Conservation (phyloP, 2,329 filamentous ascomycete genomes). For the Biscogniauxia mediterranea region DNA sequence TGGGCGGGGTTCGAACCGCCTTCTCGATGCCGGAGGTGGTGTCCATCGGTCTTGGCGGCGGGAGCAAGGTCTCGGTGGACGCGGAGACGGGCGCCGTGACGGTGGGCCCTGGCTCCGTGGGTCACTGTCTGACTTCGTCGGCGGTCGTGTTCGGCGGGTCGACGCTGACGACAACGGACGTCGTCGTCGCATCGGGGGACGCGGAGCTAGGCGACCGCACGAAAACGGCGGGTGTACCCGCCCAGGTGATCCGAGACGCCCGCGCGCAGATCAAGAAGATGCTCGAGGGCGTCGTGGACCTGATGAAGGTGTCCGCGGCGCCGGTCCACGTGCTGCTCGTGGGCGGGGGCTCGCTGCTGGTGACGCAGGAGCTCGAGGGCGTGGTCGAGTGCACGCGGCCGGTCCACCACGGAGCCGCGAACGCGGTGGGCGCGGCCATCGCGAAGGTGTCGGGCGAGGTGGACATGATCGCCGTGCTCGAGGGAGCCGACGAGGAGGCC, state of each 20-base stretch:
- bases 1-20: slow-evolving; percentile 61
- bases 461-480: slow-evolving; percentile 46
- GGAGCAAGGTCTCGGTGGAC: slow-evolving; percentile 45
- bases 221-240: background rate
- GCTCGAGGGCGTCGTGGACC: slow-evolving; percentile 52
- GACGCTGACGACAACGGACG: slow-evolving; percentile 56
- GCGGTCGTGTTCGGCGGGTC: slow-evolving; percentile 54
- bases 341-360: slow-evolving; percentile 57
- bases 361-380: slow-evolving; percentile 49
- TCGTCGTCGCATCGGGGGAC: slow-evolving; percentile 26
- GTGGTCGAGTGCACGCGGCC: slow-evolving; percentile 53
- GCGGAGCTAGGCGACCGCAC: slow-evolving; percentile 39
- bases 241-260: slow-evolving; percentile 36
- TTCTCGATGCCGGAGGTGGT: slow-evolving; percentile 53
- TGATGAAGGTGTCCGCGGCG: slow-evolving; percentile 57
- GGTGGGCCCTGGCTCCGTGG: slow-evolving; percentile 59
- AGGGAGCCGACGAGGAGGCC: slow-evolving; percentile 32
- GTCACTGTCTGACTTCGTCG: slow-evolving; percentile 50
- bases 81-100: slow-evolving; percentile 35
- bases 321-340: slow-evolving; percentile 57
- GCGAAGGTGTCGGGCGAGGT: slow-evolving; percentile 53
- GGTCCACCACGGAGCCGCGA: slow-evolving; percentile 54
- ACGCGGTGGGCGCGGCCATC: slow-evolving; percentile 61
- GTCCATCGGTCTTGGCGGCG: slow-evolving; percentile 56
- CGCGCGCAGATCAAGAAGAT: slow-evolving; percentile 45